Conservation (phyloP, 768 basidiomycete genomes). For the Daedaleopsis nitida region DNA sequence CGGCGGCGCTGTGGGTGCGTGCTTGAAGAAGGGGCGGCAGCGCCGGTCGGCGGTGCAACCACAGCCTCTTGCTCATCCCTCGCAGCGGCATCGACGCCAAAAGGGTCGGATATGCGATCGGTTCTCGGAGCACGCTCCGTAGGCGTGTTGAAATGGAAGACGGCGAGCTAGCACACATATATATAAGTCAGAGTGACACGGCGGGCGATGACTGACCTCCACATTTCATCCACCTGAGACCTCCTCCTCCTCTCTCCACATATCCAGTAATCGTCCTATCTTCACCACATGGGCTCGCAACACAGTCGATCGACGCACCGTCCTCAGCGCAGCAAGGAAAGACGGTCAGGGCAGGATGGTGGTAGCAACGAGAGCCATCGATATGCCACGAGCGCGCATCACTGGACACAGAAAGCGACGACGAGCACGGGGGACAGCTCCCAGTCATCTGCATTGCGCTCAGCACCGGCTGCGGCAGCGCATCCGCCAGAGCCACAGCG, state of each 20-base stretch:
- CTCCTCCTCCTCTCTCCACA: no score
- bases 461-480: neutral
- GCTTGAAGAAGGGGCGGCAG: no score
- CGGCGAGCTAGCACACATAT: neutral
- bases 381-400: neutral
- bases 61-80: no score
- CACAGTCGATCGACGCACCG: neutral
- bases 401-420: neutral
- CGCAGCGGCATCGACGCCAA: neutral
- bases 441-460: neutral
- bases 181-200: neutral
- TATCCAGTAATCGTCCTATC: neutral
- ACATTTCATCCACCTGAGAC: neutral
- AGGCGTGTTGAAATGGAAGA: neutral
- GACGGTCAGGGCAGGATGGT: neutral
- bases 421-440: neutral
- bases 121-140: neutral
- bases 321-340: neutral
- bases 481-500: neutral
- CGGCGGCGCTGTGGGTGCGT: no score
- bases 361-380: neutral
- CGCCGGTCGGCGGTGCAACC: no score
- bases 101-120: neutral
- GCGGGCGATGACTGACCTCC: neutral
- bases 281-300: neutral